phyloP scores from a whole-genome alignment of 495 filamentous ascomycete genomes.

The Hypoxylon intermedium region DNA sequence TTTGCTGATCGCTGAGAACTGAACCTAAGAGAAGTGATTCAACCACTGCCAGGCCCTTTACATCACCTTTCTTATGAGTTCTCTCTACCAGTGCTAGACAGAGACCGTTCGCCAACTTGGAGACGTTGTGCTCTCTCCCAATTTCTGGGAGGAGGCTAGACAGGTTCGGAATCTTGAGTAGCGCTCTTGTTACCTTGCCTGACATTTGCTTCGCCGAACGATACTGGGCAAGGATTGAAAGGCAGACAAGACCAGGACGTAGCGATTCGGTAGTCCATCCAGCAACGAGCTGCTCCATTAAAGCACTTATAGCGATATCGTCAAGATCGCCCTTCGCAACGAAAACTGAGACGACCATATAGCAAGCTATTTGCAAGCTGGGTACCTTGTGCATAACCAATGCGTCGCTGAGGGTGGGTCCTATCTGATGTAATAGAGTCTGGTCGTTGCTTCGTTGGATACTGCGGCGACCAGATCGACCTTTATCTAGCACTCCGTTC shows the following conservation, averaged over 20 bases:
- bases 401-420: conserved; percentile 77
- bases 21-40: conserved; percentile 66
- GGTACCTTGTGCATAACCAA: conserved; percentile 74
- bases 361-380: conserved; percentile 81
- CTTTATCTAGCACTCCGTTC: conserved; percentile 76
- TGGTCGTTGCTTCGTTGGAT: conserved; percentile 77
- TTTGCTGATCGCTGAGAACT: conserved; percentile 67
- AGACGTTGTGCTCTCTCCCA: conserved; percentile 68
- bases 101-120: conserved; percentile 75
- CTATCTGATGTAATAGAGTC: conserved; percentile 73
- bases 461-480: conserved; percentile 71
- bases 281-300: conserved; percentile 84
- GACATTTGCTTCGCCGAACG: conserved; percentile 72
- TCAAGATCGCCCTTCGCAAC: conserved; percentile 79
- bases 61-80: conserved; percentile 66
- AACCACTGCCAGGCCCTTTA: conserved; percentile 61
- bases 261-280: conserved; percentile 77
- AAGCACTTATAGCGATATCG: conserved; percentile 72
- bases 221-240: conserved; percentile 80
- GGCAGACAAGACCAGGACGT: conserved; percentile 76
- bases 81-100: conserved; percentile 69
- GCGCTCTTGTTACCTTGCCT: conserved; percentile 68
- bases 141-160: conserved; percentile 65
- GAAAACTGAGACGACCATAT: conserved; percentile 86
- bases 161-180: conserved; percentile 69